A percentile compares a stretch with the other conserved stretches of the same genome.
Evolutionary conservation across 2,329 filamentous ascomycete genomes (phyloP).

Genomic region (Ophiosphaerella herpotricha): DNA sequence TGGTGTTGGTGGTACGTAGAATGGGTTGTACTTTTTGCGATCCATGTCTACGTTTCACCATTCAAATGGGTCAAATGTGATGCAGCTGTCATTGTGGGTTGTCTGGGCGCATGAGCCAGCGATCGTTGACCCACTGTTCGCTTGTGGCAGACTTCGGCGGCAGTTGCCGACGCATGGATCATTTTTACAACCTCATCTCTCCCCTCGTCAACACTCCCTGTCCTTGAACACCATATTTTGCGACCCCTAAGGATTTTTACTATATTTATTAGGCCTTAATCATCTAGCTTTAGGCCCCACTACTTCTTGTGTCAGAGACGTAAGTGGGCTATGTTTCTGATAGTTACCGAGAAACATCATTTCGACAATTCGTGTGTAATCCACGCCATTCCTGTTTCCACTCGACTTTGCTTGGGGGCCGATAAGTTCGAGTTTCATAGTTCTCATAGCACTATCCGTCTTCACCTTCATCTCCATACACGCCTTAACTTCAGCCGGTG

Average conservation of each 20-base stretch:
- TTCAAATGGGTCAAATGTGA: constrained; percentile 8
- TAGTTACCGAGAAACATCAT: too few species aligned
- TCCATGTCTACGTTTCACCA: neutral
- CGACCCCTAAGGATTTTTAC: neutral
- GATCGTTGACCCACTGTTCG: constrained; percentile 5
- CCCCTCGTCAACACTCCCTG: neutral
- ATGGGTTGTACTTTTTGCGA: neutral
- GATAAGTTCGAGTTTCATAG: too few species aligned
- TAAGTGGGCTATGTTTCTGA: too few species aligned
- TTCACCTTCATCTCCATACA: too few species aligned
- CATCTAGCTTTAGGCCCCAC: neutral
- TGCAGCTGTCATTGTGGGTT: constrained; percentile 7
- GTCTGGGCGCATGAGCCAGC: constrained; percentile 12
- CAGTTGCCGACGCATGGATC: neutral
- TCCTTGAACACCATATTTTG: neutral
- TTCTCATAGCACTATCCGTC: too few species aligned
- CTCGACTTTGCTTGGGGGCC: too few species aligned
- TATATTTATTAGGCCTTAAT: too few species aligned
- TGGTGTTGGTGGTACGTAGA: neutral
- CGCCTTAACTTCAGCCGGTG: too few species aligned
- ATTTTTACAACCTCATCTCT: constrained; percentile 4
- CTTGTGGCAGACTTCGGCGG: neutral
- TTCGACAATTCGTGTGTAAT: too few species aligned
- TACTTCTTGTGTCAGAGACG: too few species aligned
- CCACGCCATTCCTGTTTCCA: too few species aligned